A percentile compares a stretch with the other conserved stretches of the same genome.
These are phyloP conservation scores for Petunia secreta DNA, from an alignment of 257 asterid genomes.

Conservation along the genomic window DNA sequence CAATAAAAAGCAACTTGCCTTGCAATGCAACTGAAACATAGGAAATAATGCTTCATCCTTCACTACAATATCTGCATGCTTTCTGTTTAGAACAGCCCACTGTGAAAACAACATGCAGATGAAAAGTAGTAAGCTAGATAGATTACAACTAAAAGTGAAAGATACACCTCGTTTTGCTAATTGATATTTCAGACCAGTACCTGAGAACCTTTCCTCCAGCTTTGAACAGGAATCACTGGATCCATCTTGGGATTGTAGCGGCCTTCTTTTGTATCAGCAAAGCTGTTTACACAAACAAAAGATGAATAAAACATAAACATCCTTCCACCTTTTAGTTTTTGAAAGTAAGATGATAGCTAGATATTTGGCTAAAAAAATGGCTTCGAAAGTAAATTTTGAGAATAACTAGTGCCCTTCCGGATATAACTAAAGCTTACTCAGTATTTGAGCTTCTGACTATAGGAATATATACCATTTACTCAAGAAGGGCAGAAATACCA, in stretches of 20 bases:
- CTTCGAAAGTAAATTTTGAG: neutral
- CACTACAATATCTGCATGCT: slow-evolving; percentile 81
- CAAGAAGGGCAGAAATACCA: slow-evolving; percentile 25
- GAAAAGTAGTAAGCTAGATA: slow-evolving; percentile 26
- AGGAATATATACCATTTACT: neutral
- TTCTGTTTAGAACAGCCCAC: slow-evolving; percentile 96
- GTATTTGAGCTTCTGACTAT: neutral
- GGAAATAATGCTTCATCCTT: slow-evolving; percentile 79
- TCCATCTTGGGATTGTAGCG: slow-evolving; percentile 99
- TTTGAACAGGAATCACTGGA: slow-evolving; percentile 70
- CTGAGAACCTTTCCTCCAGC: slow-evolving; percentile 99
- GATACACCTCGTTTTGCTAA: neutral
- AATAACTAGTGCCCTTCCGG: neutral
- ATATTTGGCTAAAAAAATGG: neutral
- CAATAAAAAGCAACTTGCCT: slow-evolving; percentile 55
- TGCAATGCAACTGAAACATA: slow-evolving; percentile 83
- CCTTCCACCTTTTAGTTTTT: slow-evolving; percentile 13
- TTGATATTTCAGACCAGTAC: slow-evolving; percentile 43
- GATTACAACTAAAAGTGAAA: neutral
- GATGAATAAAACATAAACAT: slow-evolving; percentile 2
- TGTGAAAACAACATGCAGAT: slow-evolving; percentile 44
- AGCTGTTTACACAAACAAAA: slow-evolving; percentile 54
- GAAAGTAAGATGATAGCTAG: slow-evolving; percentile 22
- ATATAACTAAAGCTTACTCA: neutral
- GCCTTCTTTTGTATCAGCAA: slow-evolving; percentile 87